phyloP scores from a whole-genome alignment of 1,284 basidiomycete genomes.

The Apiotrichum siamense region DNA sequence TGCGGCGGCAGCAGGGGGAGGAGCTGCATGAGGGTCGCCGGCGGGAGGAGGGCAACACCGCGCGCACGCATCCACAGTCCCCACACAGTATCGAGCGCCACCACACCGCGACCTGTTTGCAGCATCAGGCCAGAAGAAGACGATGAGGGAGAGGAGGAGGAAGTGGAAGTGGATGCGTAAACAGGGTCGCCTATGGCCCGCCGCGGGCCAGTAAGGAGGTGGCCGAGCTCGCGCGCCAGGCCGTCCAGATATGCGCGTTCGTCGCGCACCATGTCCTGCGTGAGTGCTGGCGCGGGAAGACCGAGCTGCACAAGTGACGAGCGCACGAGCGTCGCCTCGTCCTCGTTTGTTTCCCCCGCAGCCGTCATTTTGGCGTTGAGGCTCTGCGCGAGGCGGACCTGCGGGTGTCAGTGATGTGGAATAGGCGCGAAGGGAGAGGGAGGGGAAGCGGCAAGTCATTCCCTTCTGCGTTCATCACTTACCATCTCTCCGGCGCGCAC shows the following conservation, averaged over 20 bases:
- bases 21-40: slow-evolving; percentile 69
- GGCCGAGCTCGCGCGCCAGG: slow-evolving; percentile 74
- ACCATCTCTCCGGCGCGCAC: slow-evolving; percentile 90
- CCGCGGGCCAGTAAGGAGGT: slow-evolving; percentile 54
- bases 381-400: slow-evolving; percentile 69
- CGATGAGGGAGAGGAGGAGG: too few relatives aligned
- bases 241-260: slow-evolving; percentile 74
- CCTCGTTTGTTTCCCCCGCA: slow-evolving; percentile 51
- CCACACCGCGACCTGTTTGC: slow-evolving; percentile 54
- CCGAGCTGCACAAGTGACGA: slow-evolving; percentile 85
- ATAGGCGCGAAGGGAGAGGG: neutral
- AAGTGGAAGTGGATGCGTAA: too few relatives aligned
- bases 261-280: slow-evolving; percentile 80
- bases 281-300: slow-evolving; percentile 65
- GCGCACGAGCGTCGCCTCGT: slow-evolving; percentile 78
- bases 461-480: neutral
- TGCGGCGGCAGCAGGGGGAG: slow-evolving; percentile 62
- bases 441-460: too few relatives aligned
- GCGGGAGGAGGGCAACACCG: slow-evolving; percentile 86
- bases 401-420: slow-evolving; percentile 3
- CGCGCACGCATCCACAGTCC: slow-evolving; percentile 93
- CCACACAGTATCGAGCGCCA: slow-evolving; percentile 93
- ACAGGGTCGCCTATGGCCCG: slow-evolving; percentile 21
- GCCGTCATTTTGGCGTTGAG: slow-evolving; percentile 76
- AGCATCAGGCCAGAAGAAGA: slow-evolving; percentile 43